Evolutionary conservation across 441 rosid species (phyloP).

Genomic region (Pelargonium australe): DNA sequence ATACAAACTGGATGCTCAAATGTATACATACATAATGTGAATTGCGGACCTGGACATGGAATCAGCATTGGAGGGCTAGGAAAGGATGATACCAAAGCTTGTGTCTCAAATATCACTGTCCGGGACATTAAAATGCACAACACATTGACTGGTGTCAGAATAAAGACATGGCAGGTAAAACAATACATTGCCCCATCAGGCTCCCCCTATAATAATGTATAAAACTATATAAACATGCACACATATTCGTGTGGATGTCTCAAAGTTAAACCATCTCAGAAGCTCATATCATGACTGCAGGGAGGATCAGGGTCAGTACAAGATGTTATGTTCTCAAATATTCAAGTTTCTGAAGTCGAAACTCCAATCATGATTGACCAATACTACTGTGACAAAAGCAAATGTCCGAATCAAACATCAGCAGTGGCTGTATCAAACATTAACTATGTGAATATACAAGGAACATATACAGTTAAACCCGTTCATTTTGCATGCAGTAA

Average conservation of each 20-base stretch:
- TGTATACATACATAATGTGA: constrained; percentile 68
- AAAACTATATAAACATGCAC: background rate
- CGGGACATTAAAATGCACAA: constrained; percentile 71
- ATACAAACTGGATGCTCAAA: constrained; percentile 94
- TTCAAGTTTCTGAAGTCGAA: constrained; percentile 80
- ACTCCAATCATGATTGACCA: constrained; percentile 86
- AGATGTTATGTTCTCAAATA: constrained; percentile 79
- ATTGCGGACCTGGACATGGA: constrained; percentile 98
- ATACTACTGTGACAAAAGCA: constrained; percentile 74
- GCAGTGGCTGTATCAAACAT: constrained; percentile 86
- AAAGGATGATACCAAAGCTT: constrained; percentile 70
- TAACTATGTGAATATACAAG: constrained; percentile 63
- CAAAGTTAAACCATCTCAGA: background rate
- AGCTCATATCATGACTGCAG: constrained; percentile 40
- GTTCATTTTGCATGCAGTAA: constrained; percentile 93
- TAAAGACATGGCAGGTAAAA: constrained; percentile 96
- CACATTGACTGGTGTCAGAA: constrained; percentile 88
- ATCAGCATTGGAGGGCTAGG: constrained; percentile 97
- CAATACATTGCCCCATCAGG: background rate
- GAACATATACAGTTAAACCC: constrained; percentile 80
- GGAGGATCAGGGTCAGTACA: constrained; percentile 87
- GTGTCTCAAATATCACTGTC: constrained; percentile 87
- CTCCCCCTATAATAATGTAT: too few relatives aligned
- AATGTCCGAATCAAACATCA: constrained; percentile 74
- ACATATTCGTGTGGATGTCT: background rate